Percentiles rank a stretch among this genome's conserved stretches.
These are phyloP conservation scores for Pseudogymnoascus sp. DNA, from an alignment of 2,329 filamentous ascomycete species.

Conservation along the genomic window DNA sequence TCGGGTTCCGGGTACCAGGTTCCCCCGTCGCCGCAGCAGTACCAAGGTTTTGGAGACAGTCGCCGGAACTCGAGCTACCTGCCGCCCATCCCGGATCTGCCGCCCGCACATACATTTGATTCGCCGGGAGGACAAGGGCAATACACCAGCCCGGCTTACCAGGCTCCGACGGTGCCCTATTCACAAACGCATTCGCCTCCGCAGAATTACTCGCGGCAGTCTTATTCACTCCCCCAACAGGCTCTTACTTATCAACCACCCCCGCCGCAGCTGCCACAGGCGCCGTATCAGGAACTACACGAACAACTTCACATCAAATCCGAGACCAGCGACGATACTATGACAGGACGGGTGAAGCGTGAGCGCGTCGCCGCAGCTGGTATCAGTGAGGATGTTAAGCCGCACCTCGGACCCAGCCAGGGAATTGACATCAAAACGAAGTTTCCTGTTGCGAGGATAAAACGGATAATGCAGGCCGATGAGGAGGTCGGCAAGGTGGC, in stretches of 20 bases:
- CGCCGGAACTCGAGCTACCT: constrained; percentile 19
- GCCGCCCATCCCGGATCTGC: constrained; percentile 25
- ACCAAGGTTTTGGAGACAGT: not conserved
- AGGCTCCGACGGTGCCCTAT: not conserved
- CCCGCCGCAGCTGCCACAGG: not conserved
- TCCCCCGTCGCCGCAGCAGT: not conserved
- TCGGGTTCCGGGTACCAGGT: constrained; percentile 6
- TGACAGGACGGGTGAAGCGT: not conserved
- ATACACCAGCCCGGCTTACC: not conserved
- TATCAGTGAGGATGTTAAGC: constrained; percentile 3
- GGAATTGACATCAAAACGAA: constrained; percentile 79
- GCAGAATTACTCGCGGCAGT: not conserved
- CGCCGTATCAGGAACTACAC: not conserved
- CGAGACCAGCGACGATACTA: not conserved
- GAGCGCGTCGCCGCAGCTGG: not conserved
- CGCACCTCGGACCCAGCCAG: constrained; percentile 36
- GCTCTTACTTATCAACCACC: constrained; percentile 11
- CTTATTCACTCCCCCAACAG: not conserved
- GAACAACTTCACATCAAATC: constrained; percentile 2
- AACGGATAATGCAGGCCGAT: constrained; percentile 98
- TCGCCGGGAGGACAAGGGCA: not conserved
- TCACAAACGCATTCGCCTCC: constrained; percentile 1
- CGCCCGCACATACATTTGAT: constrained; percentile 19
- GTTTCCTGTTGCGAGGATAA: constrained; percentile 94
- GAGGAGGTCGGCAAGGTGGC: constrained; percentile 98